These are phyloP conservation scores for Guillardia theta DNA, from an alignment of 78 protist genomes.

Conservation along the genomic window DNA sequence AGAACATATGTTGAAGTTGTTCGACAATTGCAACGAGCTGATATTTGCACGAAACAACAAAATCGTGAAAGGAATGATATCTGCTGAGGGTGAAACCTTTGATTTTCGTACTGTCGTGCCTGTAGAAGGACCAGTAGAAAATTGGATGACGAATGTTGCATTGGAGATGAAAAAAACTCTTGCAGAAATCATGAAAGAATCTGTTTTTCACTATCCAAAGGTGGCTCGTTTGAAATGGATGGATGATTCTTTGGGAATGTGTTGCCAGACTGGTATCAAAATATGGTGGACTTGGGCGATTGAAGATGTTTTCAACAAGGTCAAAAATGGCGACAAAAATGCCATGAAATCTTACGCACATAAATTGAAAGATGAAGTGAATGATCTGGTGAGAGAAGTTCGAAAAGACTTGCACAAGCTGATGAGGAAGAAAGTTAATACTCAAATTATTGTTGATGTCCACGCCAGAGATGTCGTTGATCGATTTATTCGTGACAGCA, in stretches of 20 bases:
- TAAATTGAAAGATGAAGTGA: slow-evolving; percentile 28
- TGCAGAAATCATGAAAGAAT: slow-evolving; percentile 64
- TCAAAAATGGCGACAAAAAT: slow-evolving; percentile 57
- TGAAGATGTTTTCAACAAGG: slow-evolving; percentile 78
- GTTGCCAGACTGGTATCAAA: slow-evolving; percentile 65
- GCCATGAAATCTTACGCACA: slow-evolving; percentile 63
- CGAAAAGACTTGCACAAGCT: slow-evolving; percentile 61
- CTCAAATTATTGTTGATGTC: slow-evolving; percentile 85
- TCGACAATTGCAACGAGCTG: slow-evolving; percentile 71
- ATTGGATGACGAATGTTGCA: slow-evolving; percentile 81
- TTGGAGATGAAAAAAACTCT: slow-evolving; percentile 73
- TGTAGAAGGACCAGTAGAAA: slow-evolving; percentile 85
- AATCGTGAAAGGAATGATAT: slow-evolving; percentile 59
- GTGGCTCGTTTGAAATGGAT: slow-evolving; percentile 2
- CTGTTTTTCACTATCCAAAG: slow-evolving; percentile 75
- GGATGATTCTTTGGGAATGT: slow-evolving; percentile 64
- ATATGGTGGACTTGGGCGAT: slow-evolving; percentile 94
- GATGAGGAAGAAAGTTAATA: slow-evolving; percentile 81
- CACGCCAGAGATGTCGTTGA: slow-evolving; percentile 90
- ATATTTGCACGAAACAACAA: slow-evolving; percentile 54
- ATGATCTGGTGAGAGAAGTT: slow-evolving; percentile 11
- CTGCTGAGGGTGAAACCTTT: slow-evolving; percentile 78
- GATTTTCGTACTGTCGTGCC: slow-evolving; percentile 47
- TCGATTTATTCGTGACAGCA: slow-evolving; percentile 81
- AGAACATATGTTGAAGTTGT: slow-evolving; percentile 87